These are phyloP conservation scores for Stagonosporopsis rhizophila DNA, from an alignment of 2,329 filamentous ascomycete species.

Conservation along the genomic window DNA sequence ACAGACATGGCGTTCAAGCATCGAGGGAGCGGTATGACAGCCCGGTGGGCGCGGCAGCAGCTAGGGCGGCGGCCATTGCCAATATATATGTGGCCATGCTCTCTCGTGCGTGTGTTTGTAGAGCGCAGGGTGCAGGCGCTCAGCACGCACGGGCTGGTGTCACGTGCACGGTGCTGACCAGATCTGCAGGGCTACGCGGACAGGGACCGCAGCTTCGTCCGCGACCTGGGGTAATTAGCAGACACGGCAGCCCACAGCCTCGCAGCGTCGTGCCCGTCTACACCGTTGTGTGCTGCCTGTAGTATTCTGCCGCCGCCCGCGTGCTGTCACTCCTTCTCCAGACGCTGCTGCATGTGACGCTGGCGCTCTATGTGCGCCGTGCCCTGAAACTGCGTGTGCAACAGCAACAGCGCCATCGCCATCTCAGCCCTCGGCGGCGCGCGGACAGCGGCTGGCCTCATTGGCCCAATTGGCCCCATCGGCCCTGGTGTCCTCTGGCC, in stretches of 20 bases:
- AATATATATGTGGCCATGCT: not conserved
- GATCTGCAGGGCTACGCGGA: not conserved
- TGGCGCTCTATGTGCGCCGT: constrained; percentile 22
- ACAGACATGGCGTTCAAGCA: not conserved
- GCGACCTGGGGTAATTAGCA: not conserved
- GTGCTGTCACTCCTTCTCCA: constrained; percentile 1
- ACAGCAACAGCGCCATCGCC: constrained; percentile 19
- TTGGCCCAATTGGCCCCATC: no score
- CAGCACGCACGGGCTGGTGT: not conserved
- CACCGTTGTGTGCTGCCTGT: no score
- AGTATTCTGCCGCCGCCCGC: not conserved
- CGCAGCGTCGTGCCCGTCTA: no score
- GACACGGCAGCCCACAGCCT: not conserved
- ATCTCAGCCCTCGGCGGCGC: constrained; percentile 13
- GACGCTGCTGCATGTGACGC: constrained; percentile 19
- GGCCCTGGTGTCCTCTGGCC: no score
- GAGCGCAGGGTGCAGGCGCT: not conserved
- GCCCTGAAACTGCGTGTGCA: constrained; percentile 37
- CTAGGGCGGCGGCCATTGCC: constrained; percentile 2
- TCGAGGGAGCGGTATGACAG: constrained; percentile 6
- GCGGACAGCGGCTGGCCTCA: no score
- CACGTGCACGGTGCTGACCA: not conserved
- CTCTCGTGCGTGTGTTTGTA: not conserved
- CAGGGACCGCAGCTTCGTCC: not conserved
- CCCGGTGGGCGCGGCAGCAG: not conserved